These are phyloP conservation scores for Raddia guianensis DNA, from an alignment of 176 grass and related monocot species.

Conservation along the genomic window DNA sequence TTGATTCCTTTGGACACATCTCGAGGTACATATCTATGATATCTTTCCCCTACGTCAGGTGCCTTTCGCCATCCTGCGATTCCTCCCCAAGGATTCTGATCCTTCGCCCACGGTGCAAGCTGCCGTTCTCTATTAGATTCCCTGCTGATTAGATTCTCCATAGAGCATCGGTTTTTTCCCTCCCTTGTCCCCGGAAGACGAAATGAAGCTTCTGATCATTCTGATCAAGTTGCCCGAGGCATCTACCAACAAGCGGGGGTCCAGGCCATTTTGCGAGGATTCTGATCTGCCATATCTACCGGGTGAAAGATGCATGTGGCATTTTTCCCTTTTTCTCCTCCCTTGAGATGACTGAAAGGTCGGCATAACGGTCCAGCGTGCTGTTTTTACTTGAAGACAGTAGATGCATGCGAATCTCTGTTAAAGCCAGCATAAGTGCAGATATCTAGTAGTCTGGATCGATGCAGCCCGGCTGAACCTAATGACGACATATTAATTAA, in stretches of 20 bases:
- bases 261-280: slow-evolving; percentile 10
- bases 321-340: not conserved
- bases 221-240: slow-evolving; percentile 28
- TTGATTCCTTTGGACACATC: not conserved
- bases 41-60: not conserved
- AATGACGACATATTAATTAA: not conserved
- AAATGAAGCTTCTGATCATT: not conserved
- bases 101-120: not conserved
- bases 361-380: too few species aligned
- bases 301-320: not conserved
- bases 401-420: not conserved
- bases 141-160: slow-evolving; percentile 34
- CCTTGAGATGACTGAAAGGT: not conserved
- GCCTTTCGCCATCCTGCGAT: not conserved
- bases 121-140: not conserved
- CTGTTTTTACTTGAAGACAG: not conserved
- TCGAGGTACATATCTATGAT: too few species aligned
- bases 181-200: slow-evolving; percentile 44
- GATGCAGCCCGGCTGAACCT: not conserved
- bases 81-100: slow-evolving; percentile 2
- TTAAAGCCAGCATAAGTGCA: not conserved
- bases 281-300: slow-evolving; percentile 40
- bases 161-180: not conserved
- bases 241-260: not conserved
- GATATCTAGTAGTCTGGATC: not conserved